phyloP scores from a whole-genome alignment of 225 moss, liverwort and hornwort genomes.

The Rhytidiadelphus loreus region DNA sequence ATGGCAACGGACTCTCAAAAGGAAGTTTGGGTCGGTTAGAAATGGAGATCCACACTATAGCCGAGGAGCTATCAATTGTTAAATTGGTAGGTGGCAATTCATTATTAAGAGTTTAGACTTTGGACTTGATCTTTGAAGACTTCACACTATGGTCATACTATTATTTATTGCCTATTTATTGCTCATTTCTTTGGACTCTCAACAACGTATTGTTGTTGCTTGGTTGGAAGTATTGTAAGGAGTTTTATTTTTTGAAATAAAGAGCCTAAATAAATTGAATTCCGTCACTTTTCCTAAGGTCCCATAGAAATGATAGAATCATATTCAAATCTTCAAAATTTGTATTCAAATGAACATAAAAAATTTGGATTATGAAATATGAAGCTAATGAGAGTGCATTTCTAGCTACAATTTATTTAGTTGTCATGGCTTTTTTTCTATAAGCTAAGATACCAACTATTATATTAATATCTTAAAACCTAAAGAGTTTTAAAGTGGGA shows the following conservation, averaged over 20 bases:
- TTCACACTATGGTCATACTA: too few relatives aligned
- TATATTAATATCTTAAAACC: background rate
- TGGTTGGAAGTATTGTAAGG: background rate
- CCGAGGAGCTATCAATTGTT: too few relatives aligned
- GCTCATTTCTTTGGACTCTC: too few relatives aligned
- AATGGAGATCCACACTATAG: too few relatives aligned
- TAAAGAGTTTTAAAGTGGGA: accelerated
- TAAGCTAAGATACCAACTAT: background rate
- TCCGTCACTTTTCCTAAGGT: background rate
- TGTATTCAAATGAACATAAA: background rate
- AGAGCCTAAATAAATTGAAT: background rate
- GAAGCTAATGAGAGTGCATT: background rate
- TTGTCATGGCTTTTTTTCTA: accelerated
- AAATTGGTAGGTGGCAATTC: too few relatives aligned
- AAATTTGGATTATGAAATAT: background rate
- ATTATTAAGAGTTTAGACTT: too few relatives aligned
- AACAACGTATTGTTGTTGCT: background rate
- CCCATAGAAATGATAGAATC: too few relatives aligned
- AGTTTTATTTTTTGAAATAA: background rate
- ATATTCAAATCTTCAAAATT: background rate
- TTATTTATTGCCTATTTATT: too few relatives aligned
- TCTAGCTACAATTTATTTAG: background rate
- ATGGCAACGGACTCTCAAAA: too few relatives aligned
- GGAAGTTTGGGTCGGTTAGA: too few relatives aligned
- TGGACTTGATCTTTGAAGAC: too few relatives aligned